Percentiles rank a stretch among this genome's conserved stretches.
phyloP scores from a whole-genome alignment of 306 rosid genomes.

The Pueraria montana region DNA sequence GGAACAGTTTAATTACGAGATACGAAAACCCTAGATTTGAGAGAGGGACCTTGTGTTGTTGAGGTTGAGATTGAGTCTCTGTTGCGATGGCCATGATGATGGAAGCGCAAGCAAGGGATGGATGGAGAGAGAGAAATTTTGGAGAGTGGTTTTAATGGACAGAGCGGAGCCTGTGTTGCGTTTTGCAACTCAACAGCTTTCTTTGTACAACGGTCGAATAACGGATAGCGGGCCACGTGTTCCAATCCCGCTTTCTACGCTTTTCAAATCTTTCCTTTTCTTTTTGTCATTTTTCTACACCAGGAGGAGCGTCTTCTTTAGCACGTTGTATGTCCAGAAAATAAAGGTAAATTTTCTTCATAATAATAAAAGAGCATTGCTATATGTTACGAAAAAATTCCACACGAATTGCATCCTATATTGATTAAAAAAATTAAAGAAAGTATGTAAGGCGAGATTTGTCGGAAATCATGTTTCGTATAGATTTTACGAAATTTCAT shows the following conservation, averaged over 20 bases:
- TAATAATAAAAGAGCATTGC: too few species aligned
- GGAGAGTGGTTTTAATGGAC: constrained; percentile 7
- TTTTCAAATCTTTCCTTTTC: constrained; percentile 52
- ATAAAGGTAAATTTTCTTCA: too few species aligned
- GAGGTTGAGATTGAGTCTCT: constrained; percentile 69
- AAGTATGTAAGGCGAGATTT: too few species aligned
- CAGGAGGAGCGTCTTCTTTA: neutral
- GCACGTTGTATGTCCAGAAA: neutral
- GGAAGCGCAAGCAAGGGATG: neutral
- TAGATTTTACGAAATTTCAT: too few species aligned
- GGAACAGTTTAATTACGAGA: neutral
- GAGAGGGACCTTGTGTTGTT: constrained; percentile 62
- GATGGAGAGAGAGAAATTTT: neutral
- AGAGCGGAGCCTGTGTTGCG: neutral
- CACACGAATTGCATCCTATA: too few species aligned
- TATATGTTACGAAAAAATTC: too few species aligned
- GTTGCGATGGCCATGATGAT: constrained; percentile 77
- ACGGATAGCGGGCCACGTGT: constrained; percentile 66
- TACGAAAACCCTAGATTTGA: constrained; percentile 51
- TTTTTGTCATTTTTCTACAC: neutral
- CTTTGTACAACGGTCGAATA: constrained; percentile 88
- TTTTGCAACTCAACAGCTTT: constrained; percentile 28
- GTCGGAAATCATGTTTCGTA: too few species aligned
- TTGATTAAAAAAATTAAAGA: too few species aligned
- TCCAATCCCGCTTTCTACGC: constrained; percentile 48